A percentile compares a stretch with the other conserved stretches of the same genome.
Evolutionary conservation across 345 rosid species (phyloP).

Genomic region (Eucalyptus paniculata): DNA sequence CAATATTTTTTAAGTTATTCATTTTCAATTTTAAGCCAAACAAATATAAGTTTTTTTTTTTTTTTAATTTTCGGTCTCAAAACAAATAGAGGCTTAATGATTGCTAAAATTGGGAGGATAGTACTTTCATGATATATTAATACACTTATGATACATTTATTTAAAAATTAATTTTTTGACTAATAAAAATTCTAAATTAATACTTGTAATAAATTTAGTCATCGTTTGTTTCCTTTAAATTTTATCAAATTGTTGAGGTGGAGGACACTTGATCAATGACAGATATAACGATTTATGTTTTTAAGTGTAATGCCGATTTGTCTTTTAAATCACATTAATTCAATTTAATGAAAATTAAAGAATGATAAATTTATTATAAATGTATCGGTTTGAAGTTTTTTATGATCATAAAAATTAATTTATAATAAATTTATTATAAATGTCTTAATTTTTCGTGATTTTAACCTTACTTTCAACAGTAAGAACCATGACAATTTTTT

Average conservation of each 20-base stretch:
- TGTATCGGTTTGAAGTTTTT: accelerated
- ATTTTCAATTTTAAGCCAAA: accelerated
- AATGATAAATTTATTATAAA: accelerated
- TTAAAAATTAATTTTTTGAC: too few relatives aligned
- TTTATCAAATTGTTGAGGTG: accelerated
- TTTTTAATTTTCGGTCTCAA: too few relatives aligned
- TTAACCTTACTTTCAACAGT: background rate
- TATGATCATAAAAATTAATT: too few relatives aligned
- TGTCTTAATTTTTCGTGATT: accelerated
- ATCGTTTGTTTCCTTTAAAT: too few relatives aligned
- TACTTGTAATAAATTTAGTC: too few relatives aligned
- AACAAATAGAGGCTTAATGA: background rate
- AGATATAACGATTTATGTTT: accelerated
- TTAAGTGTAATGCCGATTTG: accelerated
- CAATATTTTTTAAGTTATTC: too few relatives aligned
- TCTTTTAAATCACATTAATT: accelerated
- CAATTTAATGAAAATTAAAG: accelerated
- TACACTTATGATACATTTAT: too few relatives aligned
- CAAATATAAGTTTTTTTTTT: too few relatives aligned
- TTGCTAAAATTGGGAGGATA: background rate
- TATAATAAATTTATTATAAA: accelerated
- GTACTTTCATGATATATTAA: background rate
- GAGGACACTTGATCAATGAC: accelerated
- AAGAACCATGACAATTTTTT: too few relatives aligned
- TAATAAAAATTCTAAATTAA: accelerated